Evolutionary conservation across 805 yeast species (phyloP).

Genomic region (Kodamaea laetipori): DNA sequence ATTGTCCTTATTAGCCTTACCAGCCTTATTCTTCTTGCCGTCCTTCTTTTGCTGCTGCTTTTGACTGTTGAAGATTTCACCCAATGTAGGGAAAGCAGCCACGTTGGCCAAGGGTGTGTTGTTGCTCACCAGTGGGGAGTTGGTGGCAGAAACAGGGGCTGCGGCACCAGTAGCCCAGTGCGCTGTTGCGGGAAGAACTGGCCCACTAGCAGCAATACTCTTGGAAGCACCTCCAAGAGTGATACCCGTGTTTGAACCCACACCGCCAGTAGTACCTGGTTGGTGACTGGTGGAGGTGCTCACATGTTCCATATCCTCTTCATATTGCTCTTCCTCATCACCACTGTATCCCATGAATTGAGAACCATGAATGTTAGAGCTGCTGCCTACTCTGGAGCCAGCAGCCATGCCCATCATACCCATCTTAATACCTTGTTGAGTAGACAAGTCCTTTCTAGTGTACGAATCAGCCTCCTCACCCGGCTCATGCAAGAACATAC

Average conservation of each 20-base stretch:
- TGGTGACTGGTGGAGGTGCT: not conserved
- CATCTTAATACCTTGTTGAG: constrained; percentile 68
- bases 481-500: constrained; percentile 99
- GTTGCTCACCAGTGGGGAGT: constrained; percentile 40
- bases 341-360: constrained; percentile 13
- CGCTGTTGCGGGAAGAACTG: constrained; percentile 69
- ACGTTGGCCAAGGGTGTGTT: constrained; percentile 45
- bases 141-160: constrained; percentile 25
- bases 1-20: constrained; percentile 33
- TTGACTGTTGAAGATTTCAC: constrained; percentile 45
- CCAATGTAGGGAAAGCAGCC: constrained; percentile 62
- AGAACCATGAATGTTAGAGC: constrained; percentile 23
- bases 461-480: constrained; percentile 99
- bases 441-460: constrained; percentile 83
- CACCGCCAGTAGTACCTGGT: not conserved
- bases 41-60: constrained; percentile 33
- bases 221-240: not conserved
- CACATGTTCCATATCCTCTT: constrained; percentile 11
- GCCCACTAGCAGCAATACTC: constrained; percentile 23
- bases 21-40: constrained; percentile 30
- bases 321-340: constrained; percentile 16
- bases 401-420: constrained; percentile 41
- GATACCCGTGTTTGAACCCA: not conserved
- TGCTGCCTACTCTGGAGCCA: constrained; percentile 19
- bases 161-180: constrained; percentile 53